A percentile compares a stretch with the other conserved stretches of the same genome.
Evolutionary conservation across 1,284 basidiomycete genomes (phyloP).

Genomic region (Taiwanofungus camphoratus): DNA sequence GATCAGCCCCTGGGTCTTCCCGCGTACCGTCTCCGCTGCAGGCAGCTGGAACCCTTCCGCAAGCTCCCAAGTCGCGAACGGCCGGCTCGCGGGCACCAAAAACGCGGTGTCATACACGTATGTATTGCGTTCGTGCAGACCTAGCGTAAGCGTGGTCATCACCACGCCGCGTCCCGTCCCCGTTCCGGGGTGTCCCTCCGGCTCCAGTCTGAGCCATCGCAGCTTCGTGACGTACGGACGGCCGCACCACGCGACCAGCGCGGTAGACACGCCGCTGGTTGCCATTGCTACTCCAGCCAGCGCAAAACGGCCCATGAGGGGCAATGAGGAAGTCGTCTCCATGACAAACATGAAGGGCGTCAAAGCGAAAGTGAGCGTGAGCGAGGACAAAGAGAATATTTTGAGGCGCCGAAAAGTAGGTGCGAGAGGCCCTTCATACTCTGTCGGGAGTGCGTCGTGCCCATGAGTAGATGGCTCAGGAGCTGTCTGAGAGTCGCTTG

Average conservation of each 20-base stretch:
- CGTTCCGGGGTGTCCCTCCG: slow-evolving; percentile 12
- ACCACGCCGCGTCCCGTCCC: slow-evolving; percentile 42
- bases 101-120: slow-evolving; percentile 73
- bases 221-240: slow-evolving; percentile 46
- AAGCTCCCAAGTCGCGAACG: slow-evolving; percentile 81
- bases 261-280: slow-evolving; percentile 69
- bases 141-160: slow-evolving; percentile 63
- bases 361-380: slow-evolving; percentile 64
- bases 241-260: slow-evolving; percentile 68
- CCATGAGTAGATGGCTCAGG: slow-evolving; percentile 3
- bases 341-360: slow-evolving; percentile 79
- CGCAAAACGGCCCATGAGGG: slow-evolving; percentile 61
- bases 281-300: slow-evolving; percentile 66
- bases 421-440: slow-evolving; percentile 66
- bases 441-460: no score
- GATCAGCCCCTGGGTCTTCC: slow-evolving; percentile 26
- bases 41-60: slow-evolving; percentile 48
- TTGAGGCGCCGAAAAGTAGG: slow-evolving; percentile 74
- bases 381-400: slow-evolving; percentile 76
- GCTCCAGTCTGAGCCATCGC: slow-evolving; percentile 25
- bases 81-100: slow-evolving; percentile 60
- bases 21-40: slow-evolving; percentile 32
- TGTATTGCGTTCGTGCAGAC: slow-evolving; percentile 53
- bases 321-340: slow-evolving; percentile 60
- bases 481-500: neutral